A percentile compares a stretch with the other conserved stretches of the same genome.
Conservation (phyloP, 441 rosid species). For the Populus hybrid region DNA sequence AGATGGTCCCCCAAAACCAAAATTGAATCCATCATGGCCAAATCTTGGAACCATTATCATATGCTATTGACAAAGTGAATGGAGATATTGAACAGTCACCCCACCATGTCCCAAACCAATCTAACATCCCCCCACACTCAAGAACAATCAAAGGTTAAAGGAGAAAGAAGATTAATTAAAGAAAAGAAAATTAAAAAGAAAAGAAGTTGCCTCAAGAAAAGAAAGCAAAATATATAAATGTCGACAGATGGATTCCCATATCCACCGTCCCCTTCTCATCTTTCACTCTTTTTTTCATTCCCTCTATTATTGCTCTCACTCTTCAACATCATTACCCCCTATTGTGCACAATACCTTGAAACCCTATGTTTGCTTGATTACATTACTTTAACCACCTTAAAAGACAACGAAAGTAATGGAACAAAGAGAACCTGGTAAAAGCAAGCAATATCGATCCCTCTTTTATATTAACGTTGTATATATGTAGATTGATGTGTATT, state of each 20-base stretch:
- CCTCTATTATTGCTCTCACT: slow-evolving; percentile 17
- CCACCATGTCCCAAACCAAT: slow-evolving; percentile 18
- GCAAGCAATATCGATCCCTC: background rate
- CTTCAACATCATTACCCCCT: background rate
- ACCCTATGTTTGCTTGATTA: background rate
- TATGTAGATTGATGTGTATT: background rate
- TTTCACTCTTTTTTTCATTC: slow-evolving; percentile 17
- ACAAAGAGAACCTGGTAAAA: background rate
- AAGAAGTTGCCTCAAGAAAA: slow-evolving; percentile 17
- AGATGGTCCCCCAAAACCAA: slow-evolving; percentile 17
- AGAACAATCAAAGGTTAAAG: slow-evolving; percentile 12
- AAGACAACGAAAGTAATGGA: slow-evolving; percentile 1
- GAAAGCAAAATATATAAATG: slow-evolving; percentile 17
- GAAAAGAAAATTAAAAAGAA: background rate
- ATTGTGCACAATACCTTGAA: background rate
- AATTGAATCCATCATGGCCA: slow-evolving; percentile 16
- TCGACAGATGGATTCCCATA: slow-evolving; percentile 25
- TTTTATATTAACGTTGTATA: background rate
- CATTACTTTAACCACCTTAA: slow-evolving; percentile 9
- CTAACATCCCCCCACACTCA: slow-evolving; percentile 16
- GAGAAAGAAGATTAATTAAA: background rate
- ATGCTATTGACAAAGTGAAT: slow-evolving; percentile 21
- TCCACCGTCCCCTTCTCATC: slow-evolving; percentile 7
- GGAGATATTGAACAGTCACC: slow-evolving; percentile 17
- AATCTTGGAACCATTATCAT: slow-evolving; percentile 20